These are phyloP conservation scores for Kentomonas sorsogonicus DNA, from an alignment of 208 protist species.

Conservation along the genomic window DNA sequence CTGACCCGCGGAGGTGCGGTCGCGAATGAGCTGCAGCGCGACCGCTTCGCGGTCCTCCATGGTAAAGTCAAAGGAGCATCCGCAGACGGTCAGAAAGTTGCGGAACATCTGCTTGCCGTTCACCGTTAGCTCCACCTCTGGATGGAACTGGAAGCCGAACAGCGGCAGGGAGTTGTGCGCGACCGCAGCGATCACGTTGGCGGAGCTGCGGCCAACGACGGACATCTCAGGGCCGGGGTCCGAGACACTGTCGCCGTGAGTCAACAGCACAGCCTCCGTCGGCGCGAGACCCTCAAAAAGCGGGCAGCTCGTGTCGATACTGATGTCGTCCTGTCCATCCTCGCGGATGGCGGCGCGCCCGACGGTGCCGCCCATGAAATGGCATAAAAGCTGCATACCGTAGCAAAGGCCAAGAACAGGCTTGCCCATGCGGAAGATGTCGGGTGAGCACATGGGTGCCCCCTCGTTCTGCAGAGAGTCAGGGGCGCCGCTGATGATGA, in stretches of 20 bases:
- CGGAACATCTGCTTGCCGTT: conserved; percentile 90
- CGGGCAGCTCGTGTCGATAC: conserved; percentile 41
- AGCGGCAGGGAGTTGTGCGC: conserved; percentile 57
- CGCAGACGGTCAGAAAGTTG: conserved; percentile 92
- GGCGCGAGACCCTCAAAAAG: conserved; percentile 62
- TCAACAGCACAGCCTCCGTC: conserved; percentile 87
- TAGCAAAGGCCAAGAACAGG: conserved; percentile 98
- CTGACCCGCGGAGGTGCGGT: conserved; percentile 75
- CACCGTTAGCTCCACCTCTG: conserved; percentile 95
- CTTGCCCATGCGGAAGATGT: conserved; percentile 73
- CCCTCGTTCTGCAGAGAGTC: conserved; percentile 82
- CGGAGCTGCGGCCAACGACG: conserved; percentile 58
- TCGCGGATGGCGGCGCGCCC: conserved; percentile 83
- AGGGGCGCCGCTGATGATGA: conserved; percentile 96
- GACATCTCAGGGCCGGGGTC: conserved; percentile 31
- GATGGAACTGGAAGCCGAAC: conserved; percentile 97
- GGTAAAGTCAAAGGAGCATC: conserved; percentile 71
- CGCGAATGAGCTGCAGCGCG: conserved; percentile 87
- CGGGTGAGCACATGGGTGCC: conserved; percentile 76
- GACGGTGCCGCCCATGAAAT: conserved; percentile 92
- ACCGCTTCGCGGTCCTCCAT: conserved; percentile 86
- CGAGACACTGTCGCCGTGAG: conserved; percentile 91
- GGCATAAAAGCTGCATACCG: conserved; percentile 97
- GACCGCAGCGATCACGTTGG: conserved; percentile 78
- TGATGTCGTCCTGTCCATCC: conserved; percentile 92